A percentile compares a stretch with the other conserved stretches of the same genome.
Conservation (phyloP, 1,284 basidiomycete species). For the Boletellus deceptivus region DNA sequence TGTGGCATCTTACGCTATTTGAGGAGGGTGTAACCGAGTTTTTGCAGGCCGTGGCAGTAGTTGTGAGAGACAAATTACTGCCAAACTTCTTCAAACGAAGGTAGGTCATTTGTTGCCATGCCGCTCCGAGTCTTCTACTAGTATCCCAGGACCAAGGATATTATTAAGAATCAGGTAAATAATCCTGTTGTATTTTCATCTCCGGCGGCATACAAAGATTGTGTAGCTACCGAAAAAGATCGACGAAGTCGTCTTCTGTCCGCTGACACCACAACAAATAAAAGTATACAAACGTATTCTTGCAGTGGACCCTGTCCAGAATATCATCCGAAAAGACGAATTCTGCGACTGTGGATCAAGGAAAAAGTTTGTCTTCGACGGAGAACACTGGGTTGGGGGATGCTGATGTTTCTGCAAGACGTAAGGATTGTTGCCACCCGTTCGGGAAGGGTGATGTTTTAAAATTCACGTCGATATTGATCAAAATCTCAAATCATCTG, state of each 20-base stretch:
- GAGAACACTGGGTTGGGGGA: background rate
- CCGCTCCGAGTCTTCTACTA: conserved; percentile 1
- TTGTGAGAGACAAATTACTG: conserved; percentile 64
- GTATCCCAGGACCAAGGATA: conserved; percentile 66
- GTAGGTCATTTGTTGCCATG: conserved; percentile 35
- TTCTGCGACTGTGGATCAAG: conserved; percentile 67
- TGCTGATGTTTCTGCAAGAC: conserved; percentile 38
- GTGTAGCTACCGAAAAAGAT: conserved; percentile 75
- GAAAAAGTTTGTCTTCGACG: conserved; percentile 43
- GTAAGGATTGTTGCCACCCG: conserved; percentile 64
- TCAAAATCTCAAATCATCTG: conserved; percentile 85
- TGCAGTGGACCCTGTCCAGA: conserved; percentile 56
- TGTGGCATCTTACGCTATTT: background rate
- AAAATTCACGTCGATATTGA: conserved; percentile 73
- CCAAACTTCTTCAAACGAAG: conserved; percentile 77
- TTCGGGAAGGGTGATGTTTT: conserved; percentile 63
- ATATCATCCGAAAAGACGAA: conserved; percentile 66
- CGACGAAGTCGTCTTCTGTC: conserved; percentile 89
- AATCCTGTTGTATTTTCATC: background rate
- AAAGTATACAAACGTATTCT: conserved; percentile 71
- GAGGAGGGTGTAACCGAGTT: conserved; percentile 5
- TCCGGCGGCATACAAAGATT: background rate
- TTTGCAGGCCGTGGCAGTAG: conserved; percentile 49
- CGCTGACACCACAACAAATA: conserved; percentile 67
- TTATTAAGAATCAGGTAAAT: conserved; percentile 68